These are phyloP conservation scores for Boletus sp. DNA, from an alignment of 1,284 basidiomycete species.

Conservation along the genomic window DNA sequence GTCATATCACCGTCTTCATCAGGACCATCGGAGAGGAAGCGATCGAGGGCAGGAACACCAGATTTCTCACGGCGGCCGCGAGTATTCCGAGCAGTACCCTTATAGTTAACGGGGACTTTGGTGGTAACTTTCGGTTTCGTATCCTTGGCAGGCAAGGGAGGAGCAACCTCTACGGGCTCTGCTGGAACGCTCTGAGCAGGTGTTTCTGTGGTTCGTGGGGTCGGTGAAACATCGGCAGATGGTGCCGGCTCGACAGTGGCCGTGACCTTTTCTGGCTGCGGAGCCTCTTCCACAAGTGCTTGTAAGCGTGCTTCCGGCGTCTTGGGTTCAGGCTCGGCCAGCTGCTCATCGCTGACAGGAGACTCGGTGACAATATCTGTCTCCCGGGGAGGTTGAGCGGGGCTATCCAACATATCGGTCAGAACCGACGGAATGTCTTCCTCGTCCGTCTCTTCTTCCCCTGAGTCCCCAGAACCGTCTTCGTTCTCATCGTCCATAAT, in stretches of 20 bases:
- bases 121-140: conserved; percentile 26
- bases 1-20: conserved; percentile 54
- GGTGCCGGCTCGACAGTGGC: conserved; percentile 20
- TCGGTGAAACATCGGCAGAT: conserved; percentile 20
- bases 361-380: conserved; percentile 31
- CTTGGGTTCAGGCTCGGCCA: conserved; percentile 55
- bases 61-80: conserved; percentile 66
- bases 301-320: conserved; percentile 66
- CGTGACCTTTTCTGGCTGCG: conserved; percentile 16
- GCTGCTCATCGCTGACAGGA: conserved; percentile 28
- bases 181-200: neutral
- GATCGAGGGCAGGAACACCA: conserved; percentile 71
- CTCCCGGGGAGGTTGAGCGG: conserved; percentile 18
- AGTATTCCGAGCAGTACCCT: conserved; percentile 26
- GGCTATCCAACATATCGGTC: conserved; percentile 22
- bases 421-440: conserved; percentile 32
- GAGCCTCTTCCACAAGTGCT: conserved; percentile 37
- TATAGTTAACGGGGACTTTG: conserved; percentile 30
- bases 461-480: conserved; percentile 45
- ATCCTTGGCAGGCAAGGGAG: conserved; percentile 29
- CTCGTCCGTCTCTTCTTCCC: conserved; percentile 38
- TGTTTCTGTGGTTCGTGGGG: conserved; percentile 15
- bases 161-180: conserved; percentile 22
- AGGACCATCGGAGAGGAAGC: conserved; percentile 53
- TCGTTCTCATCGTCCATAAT: conserved; percentile 61